Base-by-base conservation (phyloP, 2,329 filamentous ascomycete species). In the Pestalotiopsis sp. region DNA sequence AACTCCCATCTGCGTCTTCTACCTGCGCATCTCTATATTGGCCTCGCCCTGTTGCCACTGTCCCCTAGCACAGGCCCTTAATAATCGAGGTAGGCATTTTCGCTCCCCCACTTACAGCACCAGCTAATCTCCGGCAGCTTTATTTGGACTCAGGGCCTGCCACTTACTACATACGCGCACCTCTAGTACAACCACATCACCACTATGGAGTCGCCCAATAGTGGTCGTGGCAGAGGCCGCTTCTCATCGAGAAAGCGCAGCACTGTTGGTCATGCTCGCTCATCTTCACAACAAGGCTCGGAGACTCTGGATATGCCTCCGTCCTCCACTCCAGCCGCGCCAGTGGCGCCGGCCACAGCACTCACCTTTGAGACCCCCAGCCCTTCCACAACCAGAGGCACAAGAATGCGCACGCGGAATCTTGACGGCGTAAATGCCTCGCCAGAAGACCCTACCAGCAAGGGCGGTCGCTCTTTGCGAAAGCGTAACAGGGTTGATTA, bases 401-500 rank as follows among this genome's bases (percentile, higher is more conserved):
- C 82, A 70, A 81, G 85, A 38, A 82, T 80, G 65, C 81, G 82
- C 64, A 82, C 80, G 67, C 81, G 83, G 73, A 83, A 84, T 61
- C 71, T 73, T n/a, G 79, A 79, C 66, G 73, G 75, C 52, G 75
- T 79, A 39, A 75, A 74, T 59, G 74, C 78, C 67, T 81, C 78
- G 14, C 81, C 82, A n/a, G 84, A 84, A 59, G 85, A 87, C 25
- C 79, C 81, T 49, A 80, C 84, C 71, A 84, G 82, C 69, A 87
- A 89, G 76, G 87, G 87, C 66, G 87, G 87, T 63, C 87, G 89
- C 78, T 87, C 86, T 41, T 82, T 90, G 38, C 83, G 87, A 71
- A 88, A 86, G 76, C 83, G 87, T 66, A 80, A 85, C 65, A 86
- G 86, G 69, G 82, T 89, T 71, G 87, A 89, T 77, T 89, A 89